Conservation (phyloP, 257 asterid species). For the Leonotis leonurus region DNA sequence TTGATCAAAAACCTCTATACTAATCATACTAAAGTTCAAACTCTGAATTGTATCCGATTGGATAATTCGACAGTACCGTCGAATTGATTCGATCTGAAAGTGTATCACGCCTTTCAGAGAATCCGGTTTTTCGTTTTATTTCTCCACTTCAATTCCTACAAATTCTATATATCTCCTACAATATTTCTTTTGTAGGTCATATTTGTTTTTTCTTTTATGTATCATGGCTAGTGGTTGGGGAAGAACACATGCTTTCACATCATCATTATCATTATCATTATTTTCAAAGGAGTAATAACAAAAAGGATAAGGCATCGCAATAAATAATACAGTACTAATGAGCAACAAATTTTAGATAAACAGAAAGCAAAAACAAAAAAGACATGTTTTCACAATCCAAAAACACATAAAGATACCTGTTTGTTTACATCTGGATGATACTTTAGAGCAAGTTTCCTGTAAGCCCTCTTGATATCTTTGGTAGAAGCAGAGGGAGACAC, state of each 20-base stretch:
- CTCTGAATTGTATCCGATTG: no score
- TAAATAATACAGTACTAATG: neutral
- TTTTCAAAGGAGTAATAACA: no score
- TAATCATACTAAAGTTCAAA: no score
- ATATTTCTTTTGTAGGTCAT: no score
- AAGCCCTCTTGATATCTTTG: constrained; percentile 78
- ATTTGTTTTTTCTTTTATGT: neutral
- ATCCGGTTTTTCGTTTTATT: no score
- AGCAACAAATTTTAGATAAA: neutral
- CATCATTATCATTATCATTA: neutral
- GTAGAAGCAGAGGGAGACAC: constrained; percentile 68
- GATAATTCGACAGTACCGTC: no score
- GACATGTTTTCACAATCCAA: no score
- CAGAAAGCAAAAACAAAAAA: neutral
- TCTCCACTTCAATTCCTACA: neutral
- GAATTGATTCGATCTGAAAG: no score
- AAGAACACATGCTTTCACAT: neutral
- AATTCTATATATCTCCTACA: no score
- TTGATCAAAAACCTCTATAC: no score
- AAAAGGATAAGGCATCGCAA: neutral
- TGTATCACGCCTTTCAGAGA: no score
- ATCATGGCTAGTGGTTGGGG: neutral
- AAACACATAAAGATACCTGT: no score
- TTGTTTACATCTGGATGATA: constrained; percentile 94
- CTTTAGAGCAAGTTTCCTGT: constrained; percentile 84